Conservation (phyloP, 257 asterid species). For the Echium plantagineum region DNA sequence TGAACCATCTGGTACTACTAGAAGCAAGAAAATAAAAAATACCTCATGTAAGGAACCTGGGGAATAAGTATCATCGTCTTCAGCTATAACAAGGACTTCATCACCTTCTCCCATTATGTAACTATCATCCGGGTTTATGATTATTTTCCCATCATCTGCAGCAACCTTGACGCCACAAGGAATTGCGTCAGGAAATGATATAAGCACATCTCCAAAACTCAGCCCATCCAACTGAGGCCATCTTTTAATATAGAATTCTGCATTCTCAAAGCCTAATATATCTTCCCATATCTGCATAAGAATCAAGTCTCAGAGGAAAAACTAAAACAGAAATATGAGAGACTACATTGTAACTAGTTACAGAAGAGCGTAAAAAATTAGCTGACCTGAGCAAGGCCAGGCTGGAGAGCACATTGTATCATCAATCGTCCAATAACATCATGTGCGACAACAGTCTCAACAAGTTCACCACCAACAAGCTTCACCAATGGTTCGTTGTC, state of each 20-base stretch:
- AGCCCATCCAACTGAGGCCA: constrained; percentile 84
- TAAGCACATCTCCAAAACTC: constrained; percentile 59
- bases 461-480: constrained; percentile 93
- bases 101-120: constrained; percentile 82
- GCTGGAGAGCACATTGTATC: constrained; percentile 99
- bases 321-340: not conserved
- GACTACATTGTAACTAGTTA: not conserved
- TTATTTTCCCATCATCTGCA: constrained; percentile 75
- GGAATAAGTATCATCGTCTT: constrained; percentile 95
- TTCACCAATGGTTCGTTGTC: constrained; percentile 98
- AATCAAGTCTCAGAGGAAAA: constrained; percentile 6
- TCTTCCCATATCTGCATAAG: constrained; percentile 90
- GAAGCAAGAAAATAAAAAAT: constrained; percentile 13
- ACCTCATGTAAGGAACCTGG: constrained; percentile 90
- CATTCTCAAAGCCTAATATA: constrained; percentile 94
- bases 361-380: constrained; percentile 9
- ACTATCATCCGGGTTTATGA: constrained; percentile 76
- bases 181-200: constrained; percentile 84
- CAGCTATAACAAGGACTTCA: constrained; percentile 93
- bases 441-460: constrained; percentile 97
- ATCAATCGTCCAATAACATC: constrained; percentile 95
- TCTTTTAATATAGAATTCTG: constrained; percentile 84
- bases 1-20: not conserved
- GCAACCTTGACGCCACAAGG: constrained; percentile 92
- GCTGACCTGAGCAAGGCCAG: constrained; percentile 97